A percentile compares a stretch with the other conserved stretches of the same genome.
Evolutionary conservation across 2,329 filamentous ascomycete genomes (phyloP).

Genomic region (Tolypocladium album): DNA sequence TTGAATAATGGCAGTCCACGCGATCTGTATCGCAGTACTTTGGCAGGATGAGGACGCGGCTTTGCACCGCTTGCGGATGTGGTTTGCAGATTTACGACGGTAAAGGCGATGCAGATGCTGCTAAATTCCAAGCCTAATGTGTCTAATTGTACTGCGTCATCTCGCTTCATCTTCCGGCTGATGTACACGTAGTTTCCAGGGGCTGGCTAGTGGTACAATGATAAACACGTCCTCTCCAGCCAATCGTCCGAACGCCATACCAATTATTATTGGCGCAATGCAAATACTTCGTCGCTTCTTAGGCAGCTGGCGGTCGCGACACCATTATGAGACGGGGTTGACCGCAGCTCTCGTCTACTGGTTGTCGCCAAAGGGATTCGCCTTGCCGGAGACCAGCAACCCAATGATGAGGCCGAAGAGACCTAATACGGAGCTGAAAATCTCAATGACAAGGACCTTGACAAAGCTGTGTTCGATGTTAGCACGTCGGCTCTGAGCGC

Average conservation of each 20-base stretch:
- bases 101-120: no score
- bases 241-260: conserved; percentile 30
- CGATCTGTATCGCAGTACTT: background rate
- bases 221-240: conserved; percentile 19
- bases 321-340: background rate
- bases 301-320: background rate
- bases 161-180: conserved; percentile 10
- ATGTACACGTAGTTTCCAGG: conserved; percentile 21
- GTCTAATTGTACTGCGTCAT: background rate
- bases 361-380: conserved; percentile 26
- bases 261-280: conserved; percentile 26
- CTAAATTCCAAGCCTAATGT: background rate
- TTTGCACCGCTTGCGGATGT: background rate
- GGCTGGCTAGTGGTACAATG: conserved; percentile 22
- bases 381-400: conserved; percentile 76
- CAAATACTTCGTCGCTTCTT: conserved; percentile 8
- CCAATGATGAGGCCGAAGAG: conserved; percentile 95
- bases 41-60: background rate
- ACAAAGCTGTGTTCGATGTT: conserved; percentile 59
- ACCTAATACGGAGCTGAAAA: conserved; percentile 95
- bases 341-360: background rate
- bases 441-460: conserved; percentile 97
- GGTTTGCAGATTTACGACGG: background rate
- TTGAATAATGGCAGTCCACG: background rate
- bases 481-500: conserved; percentile 5